Evolutionary conservation across 139 green algal species (phyloP).

Genomic region (Pseudopediastrum boryanum): DNA sequence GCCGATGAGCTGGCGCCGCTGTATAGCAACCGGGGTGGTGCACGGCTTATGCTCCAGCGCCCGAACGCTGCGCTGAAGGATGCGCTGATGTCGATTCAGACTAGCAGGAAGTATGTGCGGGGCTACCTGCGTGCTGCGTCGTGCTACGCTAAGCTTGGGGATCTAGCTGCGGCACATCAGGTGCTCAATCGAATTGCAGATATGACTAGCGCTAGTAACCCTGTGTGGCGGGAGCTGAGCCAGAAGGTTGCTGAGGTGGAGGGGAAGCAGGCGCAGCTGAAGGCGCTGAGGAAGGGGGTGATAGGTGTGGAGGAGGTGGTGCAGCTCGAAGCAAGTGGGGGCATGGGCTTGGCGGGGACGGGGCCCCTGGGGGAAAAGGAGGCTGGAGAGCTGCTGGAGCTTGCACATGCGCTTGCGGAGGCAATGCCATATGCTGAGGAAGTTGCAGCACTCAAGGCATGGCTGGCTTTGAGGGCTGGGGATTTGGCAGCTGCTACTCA

Average conservation of each 20-base stretch:
- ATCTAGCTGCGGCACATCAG: constrained; percentile 4
- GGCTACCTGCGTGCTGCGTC: constrained; percentile 47
- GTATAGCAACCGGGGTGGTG: constrained; percentile 33
- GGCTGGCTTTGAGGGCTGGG: constrained; percentile 35
- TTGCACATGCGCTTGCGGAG: not conserved
- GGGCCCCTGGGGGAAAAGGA: not conserved
- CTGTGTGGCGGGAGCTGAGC: constrained; percentile 21
- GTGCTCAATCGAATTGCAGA: constrained; percentile 28
- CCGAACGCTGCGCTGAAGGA: constrained; percentile 20
- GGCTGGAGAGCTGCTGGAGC: not conserved
- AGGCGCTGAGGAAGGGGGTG: not conserved
- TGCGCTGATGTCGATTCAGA: constrained; percentile 16
- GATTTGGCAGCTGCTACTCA: constrained; percentile 1
- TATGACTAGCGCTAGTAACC: constrained; percentile 6
- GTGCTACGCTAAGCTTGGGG: constrained; percentile 35
- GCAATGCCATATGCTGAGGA: constrained; percentile 30
- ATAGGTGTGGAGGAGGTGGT: not conserved
- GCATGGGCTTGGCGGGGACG: not conserved
- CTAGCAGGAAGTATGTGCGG: constrained; percentile 22
- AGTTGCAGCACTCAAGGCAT: not conserved
- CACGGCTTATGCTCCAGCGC: constrained; percentile 16
- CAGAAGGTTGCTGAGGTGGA: constrained; percentile 34
- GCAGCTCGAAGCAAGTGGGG: not conserved
- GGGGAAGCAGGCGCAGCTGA: not conserved
- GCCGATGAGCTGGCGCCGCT: constrained; percentile 27